Evolutionary conservation across 2,329 filamentous ascomycete genomes (phyloP).

Genomic region (Bipolaris bicolor): DNA sequence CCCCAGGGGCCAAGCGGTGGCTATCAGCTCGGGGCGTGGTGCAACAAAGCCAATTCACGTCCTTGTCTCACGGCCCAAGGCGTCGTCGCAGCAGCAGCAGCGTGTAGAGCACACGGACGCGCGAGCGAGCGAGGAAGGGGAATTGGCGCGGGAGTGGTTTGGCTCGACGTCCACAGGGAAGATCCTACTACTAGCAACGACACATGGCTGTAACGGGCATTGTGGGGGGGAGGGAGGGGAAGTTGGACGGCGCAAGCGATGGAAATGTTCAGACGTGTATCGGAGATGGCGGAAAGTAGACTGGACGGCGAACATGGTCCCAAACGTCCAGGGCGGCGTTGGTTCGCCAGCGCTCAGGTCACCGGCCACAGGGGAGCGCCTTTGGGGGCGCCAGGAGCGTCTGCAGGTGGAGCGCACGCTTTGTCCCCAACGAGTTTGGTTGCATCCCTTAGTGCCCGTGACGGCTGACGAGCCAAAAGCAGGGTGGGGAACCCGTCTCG

Average conservation of each 20-base stretch:
- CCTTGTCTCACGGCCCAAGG: slow-evolving; percentile 27
- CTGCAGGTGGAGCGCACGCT: slow-evolving; percentile 23
- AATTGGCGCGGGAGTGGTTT: not conserved
- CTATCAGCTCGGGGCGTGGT: slow-evolving; percentile 30
- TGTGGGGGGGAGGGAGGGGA: slow-evolving; percentile 17
- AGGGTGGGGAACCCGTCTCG: slow-evolving; percentile 27
- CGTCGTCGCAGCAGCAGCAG: slow-evolving; percentile 16
- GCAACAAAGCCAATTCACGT: slow-evolving; percentile 28
- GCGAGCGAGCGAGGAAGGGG: slow-evolving; percentile 13
- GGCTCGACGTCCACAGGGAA: slow-evolving; percentile 14
- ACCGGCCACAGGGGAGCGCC: slow-evolving; percentile 26
- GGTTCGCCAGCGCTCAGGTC: slow-evolving; percentile 29
- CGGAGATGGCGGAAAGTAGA: slow-evolving; percentile 22
- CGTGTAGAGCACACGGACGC: slow-evolving; percentile 36
- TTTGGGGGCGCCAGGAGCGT: slow-evolving; percentile 30
- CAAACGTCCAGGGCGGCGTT: slow-evolving; percentile 17
- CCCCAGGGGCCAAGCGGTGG: slow-evolving; percentile 15
- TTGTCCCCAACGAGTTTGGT: slow-evolving; percentile 17
- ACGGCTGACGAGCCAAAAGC: slow-evolving; percentile 21
- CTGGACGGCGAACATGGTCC: slow-evolving; percentile 16
- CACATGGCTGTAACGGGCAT: slow-evolving; percentile 27
- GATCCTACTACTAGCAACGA: slow-evolving; percentile 25
- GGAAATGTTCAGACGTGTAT: slow-evolving; percentile 16
- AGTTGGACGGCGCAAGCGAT: slow-evolving; percentile 17
- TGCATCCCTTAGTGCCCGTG: slow-evolving; percentile 26